Conservation (phyloP, 768 basidiomycete genomes). For the Phanerochaete sordida region DNA sequence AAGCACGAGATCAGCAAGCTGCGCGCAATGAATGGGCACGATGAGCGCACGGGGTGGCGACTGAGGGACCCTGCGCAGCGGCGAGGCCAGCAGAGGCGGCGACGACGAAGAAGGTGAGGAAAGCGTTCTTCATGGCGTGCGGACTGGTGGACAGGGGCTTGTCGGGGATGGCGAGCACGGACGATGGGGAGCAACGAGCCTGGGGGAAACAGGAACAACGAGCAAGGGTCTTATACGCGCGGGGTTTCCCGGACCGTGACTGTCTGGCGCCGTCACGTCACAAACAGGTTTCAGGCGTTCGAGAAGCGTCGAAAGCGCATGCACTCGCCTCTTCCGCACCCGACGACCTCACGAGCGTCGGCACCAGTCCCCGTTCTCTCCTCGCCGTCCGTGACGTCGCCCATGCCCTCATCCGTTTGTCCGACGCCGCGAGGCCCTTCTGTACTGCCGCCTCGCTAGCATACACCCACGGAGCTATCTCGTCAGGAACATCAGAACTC, state of each 20-base stretch:
- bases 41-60: constrained; percentile 71
- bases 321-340: neutral
- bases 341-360: too few species aligned
- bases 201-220: constrained; percentile 12
- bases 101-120: constrained; percentile 35
- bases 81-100: constrained; percentile 39
- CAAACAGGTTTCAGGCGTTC: neutral
- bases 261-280: constrained; percentile 2
- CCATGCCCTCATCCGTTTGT: neutral
- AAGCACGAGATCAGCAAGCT: neutral
- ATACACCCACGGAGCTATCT: too few species aligned
- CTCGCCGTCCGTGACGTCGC: neutral
- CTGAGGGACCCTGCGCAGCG: constrained; percentile 45
- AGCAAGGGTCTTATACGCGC: constrained; percentile 16
- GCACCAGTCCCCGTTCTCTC: too few species aligned
- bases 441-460: neutral
- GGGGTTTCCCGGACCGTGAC: constrained; percentile 5
- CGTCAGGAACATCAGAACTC: neutral
- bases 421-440: neutral
- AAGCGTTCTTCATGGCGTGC: constrained; percentile 38
- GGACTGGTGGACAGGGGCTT: constrained; percentile 15
- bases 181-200: constrained; percentile 25
- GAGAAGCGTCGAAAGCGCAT: constrained; percentile 1
- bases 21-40: neutral
- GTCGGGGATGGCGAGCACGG: constrained; percentile 21